These are phyloP conservation scores for Xylaria sp. DNA, from an alignment of 2,329 filamentous ascomycete species.

Conservation along the genomic window DNA sequence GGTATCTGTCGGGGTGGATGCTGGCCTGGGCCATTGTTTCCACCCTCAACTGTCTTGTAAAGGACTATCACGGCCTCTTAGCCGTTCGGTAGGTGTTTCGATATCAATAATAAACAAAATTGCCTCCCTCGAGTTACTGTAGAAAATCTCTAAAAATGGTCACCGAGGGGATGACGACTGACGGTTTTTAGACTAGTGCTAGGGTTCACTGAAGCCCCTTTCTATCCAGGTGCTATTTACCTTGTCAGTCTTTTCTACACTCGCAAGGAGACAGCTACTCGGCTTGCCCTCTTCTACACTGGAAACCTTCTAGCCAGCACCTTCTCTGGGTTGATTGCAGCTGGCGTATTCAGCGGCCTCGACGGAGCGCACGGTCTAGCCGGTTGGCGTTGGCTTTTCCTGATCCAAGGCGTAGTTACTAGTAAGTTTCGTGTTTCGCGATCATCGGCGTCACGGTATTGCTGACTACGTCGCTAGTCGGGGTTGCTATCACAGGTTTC, in stretches of 20 bases:
- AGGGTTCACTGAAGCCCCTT: slow-evolving; percentile 31
- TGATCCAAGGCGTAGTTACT: slow-evolving; percentile 24
- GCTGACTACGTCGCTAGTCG: slow-evolving; percentile 17
- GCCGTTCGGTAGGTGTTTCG: slow-evolving; percentile 22
- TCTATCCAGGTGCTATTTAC: slow-evolving; percentile 56
- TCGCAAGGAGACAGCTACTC: slow-evolving; percentile 53
- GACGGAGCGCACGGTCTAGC: slow-evolving; percentile 48
- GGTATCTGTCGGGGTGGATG: slow-evolving; percentile 29
- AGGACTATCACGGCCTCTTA: slow-evolving; percentile 29
- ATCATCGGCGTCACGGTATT: neutral
- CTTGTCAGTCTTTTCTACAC: slow-evolving; percentile 63
- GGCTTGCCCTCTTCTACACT: slow-evolving; percentile 55
- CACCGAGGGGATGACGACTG: slow-evolving; percentile 2
- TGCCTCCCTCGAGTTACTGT: neutral
- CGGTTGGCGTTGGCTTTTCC: slow-evolving; percentile 51
- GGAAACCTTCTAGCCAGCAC: slow-evolving; percentile 52
- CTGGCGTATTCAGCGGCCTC: slow-evolving; percentile 51
- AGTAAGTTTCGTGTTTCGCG: slow-evolving; percentile 1
- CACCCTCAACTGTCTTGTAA: slow-evolving; percentile 26
- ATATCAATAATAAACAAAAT: neutral
- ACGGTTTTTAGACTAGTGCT: slow-evolving; percentile 24
- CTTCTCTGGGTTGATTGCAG: slow-evolving; percentile 54
- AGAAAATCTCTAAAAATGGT: neutral
- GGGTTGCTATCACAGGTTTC: slow-evolving; percentile 24
- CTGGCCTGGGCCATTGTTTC: slow-evolving; percentile 30